These are phyloP conservation scores for Kalmanozyma brasiliensis DNA, from an alignment of 1,284 basidiomycete genomes.

Conservation along the genomic window DNA sequence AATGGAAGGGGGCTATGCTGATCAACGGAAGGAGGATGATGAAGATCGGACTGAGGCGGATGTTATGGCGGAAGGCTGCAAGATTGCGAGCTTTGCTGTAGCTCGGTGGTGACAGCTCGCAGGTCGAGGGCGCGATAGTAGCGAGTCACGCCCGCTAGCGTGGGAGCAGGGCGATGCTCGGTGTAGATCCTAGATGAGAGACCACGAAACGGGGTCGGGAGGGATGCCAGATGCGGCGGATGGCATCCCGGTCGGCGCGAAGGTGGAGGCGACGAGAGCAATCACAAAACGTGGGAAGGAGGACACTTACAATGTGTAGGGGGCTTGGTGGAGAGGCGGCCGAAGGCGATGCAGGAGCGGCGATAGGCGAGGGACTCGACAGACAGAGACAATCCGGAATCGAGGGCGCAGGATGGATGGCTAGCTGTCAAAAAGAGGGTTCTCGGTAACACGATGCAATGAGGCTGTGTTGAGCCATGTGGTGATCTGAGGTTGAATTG, in stretches of 20 bases:
- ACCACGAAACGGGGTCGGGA: neutral
- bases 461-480: conserved; percentile 45
- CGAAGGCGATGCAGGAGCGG: conserved; percentile 9
- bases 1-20: conserved; percentile 28
- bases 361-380: neutral
- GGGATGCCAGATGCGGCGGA: neutral
- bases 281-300: no score
- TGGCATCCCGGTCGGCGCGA: neutral
- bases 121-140: conserved; percentile 5
- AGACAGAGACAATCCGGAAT: neutral
- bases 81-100: no score
- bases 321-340: neutral
- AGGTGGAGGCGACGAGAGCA: no score
- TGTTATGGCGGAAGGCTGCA: no score
- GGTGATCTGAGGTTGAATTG: conserved; percentile 31
- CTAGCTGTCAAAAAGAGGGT: conserved; percentile 3
- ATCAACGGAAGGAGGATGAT: conserved; percentile 1
- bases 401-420: neutral
- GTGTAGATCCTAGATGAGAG: conserved; percentile 3
- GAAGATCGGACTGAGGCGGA: no score
- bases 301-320: neutral
- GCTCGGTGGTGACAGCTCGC: neutral
- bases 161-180: conserved; percentile 36
- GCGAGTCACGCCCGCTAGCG: no score
- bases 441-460: no score